Evolutionary conservation across 768 basidiomycete genomes (phyloP).

Genomic region (Terana coerulea): DNA sequence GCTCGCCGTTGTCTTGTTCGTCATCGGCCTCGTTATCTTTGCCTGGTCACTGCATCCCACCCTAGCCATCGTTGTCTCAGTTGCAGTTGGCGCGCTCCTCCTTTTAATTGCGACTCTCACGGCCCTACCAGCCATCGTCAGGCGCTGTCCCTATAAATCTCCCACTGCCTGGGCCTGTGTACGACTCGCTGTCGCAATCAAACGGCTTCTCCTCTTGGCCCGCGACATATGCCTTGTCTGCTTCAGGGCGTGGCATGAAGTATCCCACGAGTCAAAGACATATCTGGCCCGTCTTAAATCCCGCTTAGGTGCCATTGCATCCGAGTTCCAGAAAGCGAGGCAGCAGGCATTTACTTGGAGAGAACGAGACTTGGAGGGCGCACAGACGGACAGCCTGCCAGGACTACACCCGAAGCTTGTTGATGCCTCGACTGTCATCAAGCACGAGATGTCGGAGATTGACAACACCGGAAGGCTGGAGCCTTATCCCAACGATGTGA

Average conservation of each 20-base stretch:
- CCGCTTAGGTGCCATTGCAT: neutral
- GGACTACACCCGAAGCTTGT: no score
- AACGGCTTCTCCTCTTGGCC: neutral
- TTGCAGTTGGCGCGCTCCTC: neutral
- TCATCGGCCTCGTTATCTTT: neutral
- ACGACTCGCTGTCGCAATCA: neutral
- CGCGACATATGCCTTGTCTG: neutral
- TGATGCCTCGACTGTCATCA: no score
- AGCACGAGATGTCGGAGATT: no score
- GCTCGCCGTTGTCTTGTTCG: slow-evolving; percentile 1
- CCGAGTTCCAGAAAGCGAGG: neutral
- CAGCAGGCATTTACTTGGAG: neutral
- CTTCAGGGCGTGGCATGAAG: neutral
- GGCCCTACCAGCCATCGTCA: neutral
- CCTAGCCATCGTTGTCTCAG: neutral
- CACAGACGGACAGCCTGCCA: no score
- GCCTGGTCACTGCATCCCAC: neutral
- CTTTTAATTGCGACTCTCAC: neutral
- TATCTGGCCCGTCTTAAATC: neutral
- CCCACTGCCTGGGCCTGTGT: slow-evolving; percentile 5
- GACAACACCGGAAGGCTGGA: no score
- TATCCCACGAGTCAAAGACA: neutral
- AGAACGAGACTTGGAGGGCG: neutral
- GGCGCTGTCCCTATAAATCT: slow-evolving; percentile 3
- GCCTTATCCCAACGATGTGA: no score